Conservation (phyloP, 768 basidiomycete genomes). For the Chiua virens region DNA sequence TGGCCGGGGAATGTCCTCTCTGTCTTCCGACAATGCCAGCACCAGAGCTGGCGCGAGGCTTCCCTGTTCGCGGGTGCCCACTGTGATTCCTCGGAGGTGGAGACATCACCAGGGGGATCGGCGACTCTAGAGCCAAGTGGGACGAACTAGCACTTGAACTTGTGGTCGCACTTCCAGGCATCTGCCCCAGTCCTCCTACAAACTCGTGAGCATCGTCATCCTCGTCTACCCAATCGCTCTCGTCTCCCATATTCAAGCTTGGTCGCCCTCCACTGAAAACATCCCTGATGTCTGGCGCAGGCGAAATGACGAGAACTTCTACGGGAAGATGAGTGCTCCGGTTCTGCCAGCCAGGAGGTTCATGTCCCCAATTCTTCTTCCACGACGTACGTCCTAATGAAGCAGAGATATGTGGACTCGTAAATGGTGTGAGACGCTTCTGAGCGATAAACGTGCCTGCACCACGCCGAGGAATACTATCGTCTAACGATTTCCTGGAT, state of each 20-base stretch:
- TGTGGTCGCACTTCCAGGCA: constrained; percentile 29
- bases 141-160: constrained; percentile 26
- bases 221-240: constrained; percentile 88
- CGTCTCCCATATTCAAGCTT: constrained; percentile 63
- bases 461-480: constrained; percentile 39
- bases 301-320: constrained; percentile 74
- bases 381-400: constrained; percentile 70
- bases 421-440: constrained; percentile 74
- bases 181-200: constrained; percentile 77
- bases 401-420: constrained; percentile 49
- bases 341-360: constrained; percentile 83
- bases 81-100: constrained; percentile 53
- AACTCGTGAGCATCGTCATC: constrained; percentile 74
- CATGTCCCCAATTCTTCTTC: constrained; percentile 88
- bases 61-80: constrained; percentile 36
- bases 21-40: constrained; percentile 34
- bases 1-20: constrained; percentile 60
- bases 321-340: constrained; percentile 65
- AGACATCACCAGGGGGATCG: constrained; percentile 43
- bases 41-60: constrained; percentile 24
- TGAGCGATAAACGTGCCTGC: constrained; percentile 76
- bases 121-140: constrained; percentile 32
- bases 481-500: constrained; percentile 52
- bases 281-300: constrained; percentile 59
- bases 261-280: constrained; percentile 69